Evolutionary conservation across 2,329 filamentous ascomycete genomes (phyloP), one percentile per base, ranked within the genome.

Genomic region (Neocucurbitaria cava): DNA sequence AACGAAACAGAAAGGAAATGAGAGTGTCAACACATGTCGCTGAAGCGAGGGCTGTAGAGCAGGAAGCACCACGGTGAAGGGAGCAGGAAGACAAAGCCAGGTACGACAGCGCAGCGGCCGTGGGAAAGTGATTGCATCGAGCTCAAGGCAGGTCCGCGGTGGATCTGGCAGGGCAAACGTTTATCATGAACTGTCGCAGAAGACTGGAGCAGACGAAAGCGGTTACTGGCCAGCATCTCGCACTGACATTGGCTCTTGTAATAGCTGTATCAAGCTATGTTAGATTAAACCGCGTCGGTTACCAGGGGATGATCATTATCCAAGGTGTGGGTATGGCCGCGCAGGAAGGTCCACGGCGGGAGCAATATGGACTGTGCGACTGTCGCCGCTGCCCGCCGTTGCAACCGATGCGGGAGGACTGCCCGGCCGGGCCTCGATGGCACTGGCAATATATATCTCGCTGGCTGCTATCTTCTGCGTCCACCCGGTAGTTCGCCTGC

Each of bases 1-100:
- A 50, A 51, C 35, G 24, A 40, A 58, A 45, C 35, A 47, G 31
- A 42, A 35, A 51, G 46, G 46, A 47, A 57, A 62, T 51, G 52
- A 60, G 59, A 50, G 54, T 21, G 58, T 64, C 56, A 62, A 59
- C 46, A 61, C 66, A 69, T 68, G 57, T 61, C 58, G 53, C 55
- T 41, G 36, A 38, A 46, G 43, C 26, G 31, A 41, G 44, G 20
- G 24, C 17, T 21, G 45, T 39, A 15, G 20, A 54, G 51, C 44
- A 42, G 39, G 46, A 46, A 40, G 52, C 36, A 50, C 38, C 20
- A 40, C 42, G 28, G 51, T 42, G 21, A 31, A 6, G n/a, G 36
- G 38, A 40, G 21, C 33, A 39, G 21, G 13, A 36, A 40, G n/a
- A 28, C 35, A 20, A 47, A 10, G 28, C 24, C 38, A 17, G 38